phyloP scores from a whole-genome alignment of 495 filamentous ascomycete genomes.

The Penicillium paradoxum region DNA sequence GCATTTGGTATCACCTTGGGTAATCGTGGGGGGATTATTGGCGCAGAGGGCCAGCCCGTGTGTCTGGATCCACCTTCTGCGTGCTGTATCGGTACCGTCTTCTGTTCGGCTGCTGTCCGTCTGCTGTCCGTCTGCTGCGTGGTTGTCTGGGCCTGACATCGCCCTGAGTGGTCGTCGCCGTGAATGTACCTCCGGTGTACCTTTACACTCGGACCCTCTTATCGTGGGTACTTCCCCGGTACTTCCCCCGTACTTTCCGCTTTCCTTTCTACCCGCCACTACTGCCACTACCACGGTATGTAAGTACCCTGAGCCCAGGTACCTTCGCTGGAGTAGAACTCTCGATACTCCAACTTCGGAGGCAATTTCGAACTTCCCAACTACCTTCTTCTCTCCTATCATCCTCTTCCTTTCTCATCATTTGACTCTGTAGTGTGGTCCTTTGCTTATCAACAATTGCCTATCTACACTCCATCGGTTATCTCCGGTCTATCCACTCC shows the following conservation, averaged over 20 bases:
- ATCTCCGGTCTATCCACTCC: conserved; percentile 33
- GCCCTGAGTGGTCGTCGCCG: neutral
- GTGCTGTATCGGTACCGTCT: conserved; percentile 11
- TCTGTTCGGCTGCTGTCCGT: neutral
- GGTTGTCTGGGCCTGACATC: conserved; percentile 8
- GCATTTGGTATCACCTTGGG: conserved; percentile 20
- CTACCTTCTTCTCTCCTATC: conserved; percentile 7
- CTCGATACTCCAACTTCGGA: conserved; percentile 10
- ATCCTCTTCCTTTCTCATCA: conserved; percentile 3
- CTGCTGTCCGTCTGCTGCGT: neutral
- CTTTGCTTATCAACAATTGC: conserved; percentile 30
- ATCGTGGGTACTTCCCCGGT: conserved; percentile 6
- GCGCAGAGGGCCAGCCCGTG: conserved; percentile 4
- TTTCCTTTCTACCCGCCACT: conserved; percentile 8
- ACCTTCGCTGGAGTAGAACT: conserved; percentile 5
- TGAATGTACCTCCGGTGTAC: conserved; percentile 11
- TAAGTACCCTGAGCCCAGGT: conserved; percentile 21
- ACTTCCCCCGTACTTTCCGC: neutral
- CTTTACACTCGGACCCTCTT: conserved; percentile 5
- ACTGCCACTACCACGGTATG: conserved; percentile 17
- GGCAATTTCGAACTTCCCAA: conserved; percentile 15
- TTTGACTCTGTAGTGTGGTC: neutral
- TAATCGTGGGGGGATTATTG: conserved; percentile 19
- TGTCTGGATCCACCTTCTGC: conserved; percentile 9
- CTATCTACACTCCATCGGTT: conserved; percentile 27